Base-by-base conservation (phyloP, 768 basidiomycete genomes). In the Lactarius quietus region DNA sequence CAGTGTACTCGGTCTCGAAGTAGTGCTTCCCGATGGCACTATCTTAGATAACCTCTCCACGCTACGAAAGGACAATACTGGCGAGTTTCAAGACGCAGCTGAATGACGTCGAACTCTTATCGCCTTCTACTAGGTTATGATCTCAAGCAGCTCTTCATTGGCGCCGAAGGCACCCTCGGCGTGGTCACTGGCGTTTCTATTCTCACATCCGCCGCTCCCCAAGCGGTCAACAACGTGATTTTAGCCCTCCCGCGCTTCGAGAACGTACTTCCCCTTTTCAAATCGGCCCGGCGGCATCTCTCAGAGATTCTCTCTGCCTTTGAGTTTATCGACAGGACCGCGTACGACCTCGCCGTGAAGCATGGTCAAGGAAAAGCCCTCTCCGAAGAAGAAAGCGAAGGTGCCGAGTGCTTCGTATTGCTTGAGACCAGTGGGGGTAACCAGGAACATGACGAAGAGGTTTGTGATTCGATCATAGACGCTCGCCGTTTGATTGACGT, bases 291-390 rank as follows among this genome's bases (percentile, higher is more conserved):
- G 71, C 80, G 81, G 10, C 86, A 92, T 67, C 78, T 98, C 8
- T 94, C 94, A 14, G 96, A 99, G 78, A 95, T 98, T 67, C 84
- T 99, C 33, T 95, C 93, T 9, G 96, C 97, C 0, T 98, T 98
- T 76, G 96, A 99, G 76, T 98, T 90, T 76, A 92, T 95, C 57
- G 96, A 99, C 74, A 83, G 91, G 60, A 87, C 87, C 15, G 84
- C 90, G 1, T 93, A 93, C 73, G 86, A 95, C 59, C 80, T 95
- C 62, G 88, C 88, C n/a, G 83, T 92, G 51, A 86, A 89, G 72
- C 90, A 93, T 69, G 89, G 91, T 0, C 88, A 93, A 68, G 89
- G 90, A 26, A 84, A 89, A 58, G 88, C 88, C 15, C 81, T 96
- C 39, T 82, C 84, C 59, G 84, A 89, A 57, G 81, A 88, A 57